Evolutionary conservation across 768 basidiomycete genomes (phyloP).

Genomic region (Sutorius australiensis): DNA sequence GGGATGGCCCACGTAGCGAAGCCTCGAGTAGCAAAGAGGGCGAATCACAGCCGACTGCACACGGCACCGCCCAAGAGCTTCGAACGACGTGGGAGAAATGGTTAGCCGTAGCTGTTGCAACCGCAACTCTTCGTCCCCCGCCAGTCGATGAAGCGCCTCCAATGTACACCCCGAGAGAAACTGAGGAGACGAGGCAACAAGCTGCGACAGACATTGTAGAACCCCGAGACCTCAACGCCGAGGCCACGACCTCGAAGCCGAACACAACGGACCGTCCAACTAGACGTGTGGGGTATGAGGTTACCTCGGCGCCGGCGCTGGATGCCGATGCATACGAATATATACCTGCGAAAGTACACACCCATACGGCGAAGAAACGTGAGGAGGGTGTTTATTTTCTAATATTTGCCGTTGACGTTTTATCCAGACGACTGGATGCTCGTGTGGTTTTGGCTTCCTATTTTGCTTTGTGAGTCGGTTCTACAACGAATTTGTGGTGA

Average conservation of each 20-base stretch:
- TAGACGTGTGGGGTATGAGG: slow-evolving; percentile 46
- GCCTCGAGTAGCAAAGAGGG: slow-evolving; percentile 31
- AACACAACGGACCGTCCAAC: slow-evolving; percentile 31
- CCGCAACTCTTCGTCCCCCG: slow-evolving; percentile 41
- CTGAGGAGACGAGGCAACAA: slow-evolving; percentile 15
- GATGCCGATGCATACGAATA: slow-evolving; percentile 70
- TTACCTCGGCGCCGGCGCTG: slow-evolving; percentile 51
- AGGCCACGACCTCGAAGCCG: slow-evolving; percentile 19
- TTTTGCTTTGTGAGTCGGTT: slow-evolving; percentile 64
- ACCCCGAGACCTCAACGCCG: slow-evolving; percentile 1
- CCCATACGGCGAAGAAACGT: slow-evolving; percentile 63
- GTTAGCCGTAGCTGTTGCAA: slow-evolving; percentile 53
- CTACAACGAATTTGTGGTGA: not conserved
- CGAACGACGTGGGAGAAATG: slow-evolving; percentile 74
- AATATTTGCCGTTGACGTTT: slow-evolving; percentile 1
- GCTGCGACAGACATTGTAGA: slow-evolving; percentile 2
- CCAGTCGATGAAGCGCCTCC: slow-evolving; percentile 59
- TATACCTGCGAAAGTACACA: slow-evolving; percentile 44
- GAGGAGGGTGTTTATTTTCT: slow-evolving; percentile 13
- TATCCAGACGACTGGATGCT: slow-evolving; percentile 78
- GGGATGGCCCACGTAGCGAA: slow-evolving; percentile 31
- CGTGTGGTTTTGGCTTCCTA: slow-evolving; percentile 81
- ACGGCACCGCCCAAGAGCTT: slow-evolving; percentile 58
- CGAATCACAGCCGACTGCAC: slow-evolving; percentile 35
- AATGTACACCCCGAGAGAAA: slow-evolving; percentile 65